Evolutionary conservation across 2,329 filamentous ascomycete species (phyloP), one percentile per base, ranked within the genome.

Genomic region (Fusarium foetens): DNA sequence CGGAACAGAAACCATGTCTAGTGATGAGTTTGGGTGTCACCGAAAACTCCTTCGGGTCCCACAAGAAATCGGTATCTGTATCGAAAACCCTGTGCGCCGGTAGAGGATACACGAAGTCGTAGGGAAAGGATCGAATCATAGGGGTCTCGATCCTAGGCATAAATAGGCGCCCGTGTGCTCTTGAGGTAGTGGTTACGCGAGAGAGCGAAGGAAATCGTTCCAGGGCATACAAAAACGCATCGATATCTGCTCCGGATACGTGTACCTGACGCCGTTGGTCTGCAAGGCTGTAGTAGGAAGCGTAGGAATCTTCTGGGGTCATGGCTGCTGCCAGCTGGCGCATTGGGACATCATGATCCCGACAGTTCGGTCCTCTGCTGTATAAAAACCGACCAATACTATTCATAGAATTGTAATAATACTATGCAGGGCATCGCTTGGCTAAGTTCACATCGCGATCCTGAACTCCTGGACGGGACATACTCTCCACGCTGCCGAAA

Each of bases 131-230:
- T 10, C 83, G 81, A 35, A 84, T 82, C 73, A 82, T 82, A 2
- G 84, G 84, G 0, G 84, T 85, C 23, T 83, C 71, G 46, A 84
- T 85, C 0, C 80, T 46, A 2, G 83, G 83, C 3, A 69, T 61
- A 33, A 81, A 79, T 1, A 81, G 55, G 51, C 76, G 71, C 3
- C 82, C 81, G 68, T 85, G 83, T 27, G 27, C 27, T 27, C 27
- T 27, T 8, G 27, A 27, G 27, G 27, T 27, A 27, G 8, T 27
- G 27, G 27, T 27, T 27, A 27, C 27, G 27, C 27, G 27, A 27
- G 27, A 75, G 5, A 85, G 71, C 5, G 73, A 75, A 1, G 81
- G 79, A 46, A 85, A 83, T 7, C 71, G 76, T 16, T 70, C 45
- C 6, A 84, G 33, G 5, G 76, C 81, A 45, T 80, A 78, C 19